Conservation (phyloP, 495 filamentous ascomycete species). For the Neurospora tetraspora region DNA sequence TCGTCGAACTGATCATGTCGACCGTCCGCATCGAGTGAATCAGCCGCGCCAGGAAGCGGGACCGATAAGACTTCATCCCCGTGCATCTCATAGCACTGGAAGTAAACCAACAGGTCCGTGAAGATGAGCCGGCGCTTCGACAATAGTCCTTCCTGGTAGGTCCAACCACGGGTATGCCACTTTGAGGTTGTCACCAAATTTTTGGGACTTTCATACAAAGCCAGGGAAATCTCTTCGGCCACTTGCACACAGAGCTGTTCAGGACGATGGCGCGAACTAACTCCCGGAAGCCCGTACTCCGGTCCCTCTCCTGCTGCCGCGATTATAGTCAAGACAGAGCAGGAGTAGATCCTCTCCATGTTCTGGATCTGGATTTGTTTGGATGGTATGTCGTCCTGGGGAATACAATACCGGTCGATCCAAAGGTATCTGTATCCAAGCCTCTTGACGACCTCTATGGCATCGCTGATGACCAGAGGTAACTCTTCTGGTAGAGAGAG, state of each 20-base stretch:
- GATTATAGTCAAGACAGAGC: slow-evolving; percentile 11
- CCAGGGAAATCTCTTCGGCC: neutral
- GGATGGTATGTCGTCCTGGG: slow-evolving; percentile 2
- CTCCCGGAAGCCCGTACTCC: slow-evolving; percentile 15
- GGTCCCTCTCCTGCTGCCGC: slow-evolving; percentile 14
- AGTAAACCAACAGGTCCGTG: slow-evolving; percentile 24
- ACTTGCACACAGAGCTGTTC: neutral
- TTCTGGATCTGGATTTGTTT: slow-evolving; percentile 14
- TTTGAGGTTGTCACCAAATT: slow-evolving; percentile 6
- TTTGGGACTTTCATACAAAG: neutral
- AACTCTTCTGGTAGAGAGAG: neutral
- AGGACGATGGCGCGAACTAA: slow-evolving; percentile 1
- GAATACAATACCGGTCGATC: slow-evolving; percentile 18
- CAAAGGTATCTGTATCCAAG: slow-evolving; percentile 15
- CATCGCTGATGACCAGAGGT: neutral
- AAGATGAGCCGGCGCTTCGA: slow-evolving; percentile 14
- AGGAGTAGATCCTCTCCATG: slow-evolving; percentile 18
- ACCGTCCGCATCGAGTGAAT: neutral
- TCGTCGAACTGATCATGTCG: neutral
- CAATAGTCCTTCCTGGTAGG: slow-evolving; percentile 31
- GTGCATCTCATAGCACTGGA: slow-evolving; percentile 22
- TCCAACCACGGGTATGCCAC: slow-evolving; percentile 35
- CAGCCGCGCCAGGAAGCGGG: neutral
- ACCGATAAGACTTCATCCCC: slow-evolving; percentile 6
- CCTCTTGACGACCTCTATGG: neutral